A percentile compares a stretch with the other conserved stretches of the same genome.
phyloP scores from a whole-genome alignment of 2,329 filamentous ascomycete species.

The Malbranchea cinnamomea region DNA sequence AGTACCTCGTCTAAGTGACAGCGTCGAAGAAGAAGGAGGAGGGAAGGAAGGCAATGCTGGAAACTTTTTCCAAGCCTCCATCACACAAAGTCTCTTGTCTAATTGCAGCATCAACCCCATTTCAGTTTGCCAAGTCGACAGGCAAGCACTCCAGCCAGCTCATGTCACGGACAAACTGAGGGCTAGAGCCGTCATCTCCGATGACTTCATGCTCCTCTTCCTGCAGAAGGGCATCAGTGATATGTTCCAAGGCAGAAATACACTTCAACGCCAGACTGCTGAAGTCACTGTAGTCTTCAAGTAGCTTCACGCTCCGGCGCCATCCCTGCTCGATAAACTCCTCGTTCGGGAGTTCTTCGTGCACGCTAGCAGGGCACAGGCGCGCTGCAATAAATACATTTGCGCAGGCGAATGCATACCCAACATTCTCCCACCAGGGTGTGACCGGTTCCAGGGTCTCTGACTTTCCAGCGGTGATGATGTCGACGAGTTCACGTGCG shows the following conservation, averaged over 20 bases:
- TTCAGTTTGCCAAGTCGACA: conserved; percentile 6
- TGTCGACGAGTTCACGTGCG: conserved; percentile 8
- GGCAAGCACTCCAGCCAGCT: conserved; percentile 10
- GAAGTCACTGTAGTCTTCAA: conserved; percentile 6
- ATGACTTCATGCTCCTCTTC: conserved; percentile 3
- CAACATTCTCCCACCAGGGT: conserved; percentile 10
- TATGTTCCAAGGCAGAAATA: conserved; percentile 4
- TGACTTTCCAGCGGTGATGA: conserved; percentile 4
- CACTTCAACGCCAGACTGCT: conserved; percentile 5
- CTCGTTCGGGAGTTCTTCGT: conserved; percentile 2
- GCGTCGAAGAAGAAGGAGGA: too few species aligned
- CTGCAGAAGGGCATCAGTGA: conserved; percentile 2
- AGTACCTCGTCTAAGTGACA: too few species aligned
- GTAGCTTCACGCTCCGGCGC: conserved; percentile 4
- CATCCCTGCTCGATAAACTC: conserved; percentile 6
- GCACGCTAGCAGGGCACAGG: conserved; percentile 5
- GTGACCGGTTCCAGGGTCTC: conserved; percentile 6
- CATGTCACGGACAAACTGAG: conserved; percentile 6
- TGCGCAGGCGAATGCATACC: conserved; percentile 8
- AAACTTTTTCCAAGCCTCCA: too few species aligned
- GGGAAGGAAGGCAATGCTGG: too few species aligned
- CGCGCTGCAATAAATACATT: conserved; percentile 9
- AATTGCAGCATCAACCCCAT: too few species aligned
- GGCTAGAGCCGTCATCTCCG: background rate
- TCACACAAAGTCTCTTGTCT: too few species aligned